These are phyloP conservation scores for Eimeria maxima DNA, from an alignment of 169 alveolate species.

Conservation along the genomic window DNA sequence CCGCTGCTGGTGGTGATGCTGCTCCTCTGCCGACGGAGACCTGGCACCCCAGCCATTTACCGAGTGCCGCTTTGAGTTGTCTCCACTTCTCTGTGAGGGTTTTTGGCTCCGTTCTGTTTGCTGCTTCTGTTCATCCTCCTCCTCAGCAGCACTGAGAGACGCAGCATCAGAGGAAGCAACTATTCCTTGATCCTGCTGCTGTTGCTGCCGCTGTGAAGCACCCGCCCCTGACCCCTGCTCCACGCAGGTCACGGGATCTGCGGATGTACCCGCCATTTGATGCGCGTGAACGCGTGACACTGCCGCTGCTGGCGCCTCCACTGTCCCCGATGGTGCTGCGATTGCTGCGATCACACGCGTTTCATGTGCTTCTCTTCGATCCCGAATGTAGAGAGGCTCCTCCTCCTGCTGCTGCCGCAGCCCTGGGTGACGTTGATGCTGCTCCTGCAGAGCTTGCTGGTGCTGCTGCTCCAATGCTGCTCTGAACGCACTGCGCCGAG, in stretches of 20 bases:
- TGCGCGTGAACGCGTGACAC: neutral
- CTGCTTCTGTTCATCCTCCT: constrained; percentile 63
- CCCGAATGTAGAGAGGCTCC: neutral
- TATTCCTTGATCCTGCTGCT: constrained; percentile 31
- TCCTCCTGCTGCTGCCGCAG: constrained; percentile 19
- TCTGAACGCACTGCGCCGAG: constrained; percentile 27
- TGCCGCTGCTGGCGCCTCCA: constrained; percentile 42
- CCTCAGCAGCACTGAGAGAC: constrained; percentile 31
- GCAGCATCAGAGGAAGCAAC: constrained; percentile 21
- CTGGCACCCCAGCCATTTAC: constrained; percentile 49
- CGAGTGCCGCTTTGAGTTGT: neutral
- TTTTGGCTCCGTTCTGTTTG: neutral
- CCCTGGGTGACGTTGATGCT: neutral
- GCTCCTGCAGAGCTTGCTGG: neutral
- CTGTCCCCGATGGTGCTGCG: constrained; percentile 45
- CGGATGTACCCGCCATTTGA: constrained; percentile 62
- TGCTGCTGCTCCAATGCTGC: constrained; percentile 29
- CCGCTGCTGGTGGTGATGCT: constrained; percentile 34
- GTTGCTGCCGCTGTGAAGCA: constrained; percentile 37
- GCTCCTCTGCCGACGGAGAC: constrained; percentile 28
- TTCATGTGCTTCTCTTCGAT: constrained; percentile 1
- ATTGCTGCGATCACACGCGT: constrained; percentile 33
- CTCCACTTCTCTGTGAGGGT: constrained; percentile 15
- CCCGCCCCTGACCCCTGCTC: constrained; percentile 48
- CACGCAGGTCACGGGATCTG: constrained; percentile 33